Conservation (phyloP, 495 filamentous ascomycete species). For the Penicillium taxi region DNA sequence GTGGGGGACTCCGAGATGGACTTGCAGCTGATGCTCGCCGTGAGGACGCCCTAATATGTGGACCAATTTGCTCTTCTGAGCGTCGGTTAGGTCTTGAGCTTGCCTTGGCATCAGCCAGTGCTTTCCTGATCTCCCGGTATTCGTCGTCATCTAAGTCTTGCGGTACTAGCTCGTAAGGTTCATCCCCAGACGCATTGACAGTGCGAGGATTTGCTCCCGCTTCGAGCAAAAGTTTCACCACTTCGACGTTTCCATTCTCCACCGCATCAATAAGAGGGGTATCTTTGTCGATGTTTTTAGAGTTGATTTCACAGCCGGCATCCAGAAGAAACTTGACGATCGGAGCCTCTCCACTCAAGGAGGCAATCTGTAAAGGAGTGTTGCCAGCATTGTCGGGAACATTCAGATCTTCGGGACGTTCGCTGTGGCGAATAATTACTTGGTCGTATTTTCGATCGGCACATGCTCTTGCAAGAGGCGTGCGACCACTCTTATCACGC, state of each 20-base stretch:
- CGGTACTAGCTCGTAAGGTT: slow-evolving; percentile 75
- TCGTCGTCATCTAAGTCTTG: slow-evolving; percentile 63
- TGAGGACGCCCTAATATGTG: slow-evolving; percentile 50
- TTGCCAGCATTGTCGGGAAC: slow-evolving; percentile 89
- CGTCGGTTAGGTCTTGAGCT: slow-evolving; percentile 45
- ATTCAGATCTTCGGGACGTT: slow-evolving; percentile 80
- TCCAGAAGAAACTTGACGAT: slow-evolving; percentile 67
- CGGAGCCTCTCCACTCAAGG: slow-evolving; percentile 70
- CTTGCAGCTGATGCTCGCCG: slow-evolving; percentile 52
- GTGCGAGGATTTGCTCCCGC: slow-evolving; percentile 84
- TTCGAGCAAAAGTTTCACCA: slow-evolving; percentile 75
- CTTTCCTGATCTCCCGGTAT: slow-evolving; percentile 47
- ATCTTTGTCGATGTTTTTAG: slow-evolving; percentile 75
- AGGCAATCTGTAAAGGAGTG: slow-evolving; percentile 84
- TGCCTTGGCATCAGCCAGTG: slow-evolving; percentile 40
- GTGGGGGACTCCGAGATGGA: slow-evolving; percentile 46
- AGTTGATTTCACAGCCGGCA: slow-evolving; percentile 73
- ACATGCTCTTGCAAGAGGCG: slow-evolving; percentile 74
- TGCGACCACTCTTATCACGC: slow-evolving; percentile 78
- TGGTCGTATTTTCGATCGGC: slow-evolving; percentile 65
- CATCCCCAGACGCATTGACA: slow-evolving; percentile 77
- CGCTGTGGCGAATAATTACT: slow-evolving; percentile 58
- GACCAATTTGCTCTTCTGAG: slow-evolving; percentile 52
- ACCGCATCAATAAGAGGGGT: slow-evolving; percentile 93
- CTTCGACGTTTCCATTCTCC: slow-evolving; percentile 87